phyloP scores from a whole-genome alignment of 805 yeast genomes.

The Suhomyces xylopsoci region DNA sequence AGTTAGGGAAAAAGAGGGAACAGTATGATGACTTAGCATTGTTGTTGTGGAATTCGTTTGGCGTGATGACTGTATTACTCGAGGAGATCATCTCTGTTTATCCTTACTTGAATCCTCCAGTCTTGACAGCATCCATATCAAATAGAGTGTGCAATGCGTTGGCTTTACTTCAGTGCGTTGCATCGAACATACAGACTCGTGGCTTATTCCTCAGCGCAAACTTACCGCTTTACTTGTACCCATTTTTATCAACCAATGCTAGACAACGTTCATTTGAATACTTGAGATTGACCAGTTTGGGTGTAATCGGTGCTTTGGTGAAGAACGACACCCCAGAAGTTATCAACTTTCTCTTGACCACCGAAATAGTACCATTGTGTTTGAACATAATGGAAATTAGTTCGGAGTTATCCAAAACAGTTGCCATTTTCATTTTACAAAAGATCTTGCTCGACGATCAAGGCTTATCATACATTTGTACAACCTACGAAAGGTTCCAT shows the following conservation, averaged over 20 bases:
- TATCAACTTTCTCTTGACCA: slow-evolving; percentile 84
- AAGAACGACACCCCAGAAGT: slow-evolving; percentile 96
- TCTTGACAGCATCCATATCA: slow-evolving; percentile 77
- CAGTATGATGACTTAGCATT: slow-evolving; percentile 91
- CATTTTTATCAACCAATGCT: slow-evolving; percentile 88
- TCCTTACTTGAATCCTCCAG: slow-evolving; percentile 85
- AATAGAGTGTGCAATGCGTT: slow-evolving; percentile 94
- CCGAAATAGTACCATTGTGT: slow-evolving; percentile 95
- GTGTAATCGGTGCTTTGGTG: slow-evolving; percentile 95
- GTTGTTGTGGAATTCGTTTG: slow-evolving; percentile 93
- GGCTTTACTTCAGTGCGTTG: slow-evolving; percentile 93
- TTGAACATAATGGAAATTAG: slow-evolving; percentile 93
- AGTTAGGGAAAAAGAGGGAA: slow-evolving; percentile 90
- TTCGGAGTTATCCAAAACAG: slow-evolving; percentile 90
- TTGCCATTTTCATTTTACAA: slow-evolving; percentile 93
- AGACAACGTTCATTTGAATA: slow-evolving; percentile 93
- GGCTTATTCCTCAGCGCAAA: slow-evolving; percentile 83
- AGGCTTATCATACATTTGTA: slow-evolving; percentile 89
- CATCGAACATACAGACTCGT: slow-evolving; percentile 90
- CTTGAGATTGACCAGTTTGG: slow-evolving; percentile 85
- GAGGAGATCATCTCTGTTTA: slow-evolving; percentile 90
- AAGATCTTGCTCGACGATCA: slow-evolving; percentile 88
- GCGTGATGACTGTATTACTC: slow-evolving; percentile 87
- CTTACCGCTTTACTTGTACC: slow-evolving; percentile 87
- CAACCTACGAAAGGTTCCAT: slow-evolving; percentile 89